Conservation (phyloP, 2,329 filamentous ascomycete species). For the Fusarium aywerte region DNA sequence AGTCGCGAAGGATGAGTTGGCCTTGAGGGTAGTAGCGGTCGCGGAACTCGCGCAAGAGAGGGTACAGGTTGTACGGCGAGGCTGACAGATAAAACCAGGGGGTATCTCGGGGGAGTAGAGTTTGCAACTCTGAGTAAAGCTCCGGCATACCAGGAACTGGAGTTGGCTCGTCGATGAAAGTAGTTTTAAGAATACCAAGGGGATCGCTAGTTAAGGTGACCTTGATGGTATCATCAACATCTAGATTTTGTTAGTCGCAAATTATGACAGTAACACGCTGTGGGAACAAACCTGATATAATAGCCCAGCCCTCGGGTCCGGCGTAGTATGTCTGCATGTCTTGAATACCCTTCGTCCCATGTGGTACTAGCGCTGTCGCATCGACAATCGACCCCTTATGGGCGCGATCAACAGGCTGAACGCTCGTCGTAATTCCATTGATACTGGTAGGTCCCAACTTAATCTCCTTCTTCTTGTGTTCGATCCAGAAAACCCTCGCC, state of each 20-base stretch:
- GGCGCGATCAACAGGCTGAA: constrained; percentile 62
- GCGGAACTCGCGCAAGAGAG: constrained; percentile 82
- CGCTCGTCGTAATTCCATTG: constrained; percentile 77
- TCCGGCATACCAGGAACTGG: constrained; percentile 85
- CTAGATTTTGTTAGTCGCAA: constrained; percentile 55
- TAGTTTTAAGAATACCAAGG: constrained; percentile 82
- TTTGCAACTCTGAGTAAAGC: constrained; percentile 76
- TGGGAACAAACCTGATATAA: constrained; percentile 74
- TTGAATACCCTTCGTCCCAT: constrained; percentile 64
- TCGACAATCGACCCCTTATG: constrained; percentile 59
- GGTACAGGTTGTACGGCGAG: constrained; percentile 93
- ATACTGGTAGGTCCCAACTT: constrained; percentile 75
- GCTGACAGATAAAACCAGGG: constrained; percentile 95
- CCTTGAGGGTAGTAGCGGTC: constrained; percentile 77
- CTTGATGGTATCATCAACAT: constrained; percentile 97
- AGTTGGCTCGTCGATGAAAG: constrained; percentile 80
- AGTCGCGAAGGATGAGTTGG: constrained; percentile 85
- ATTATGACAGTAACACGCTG: neutral
- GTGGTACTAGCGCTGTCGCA: constrained; percentile 61
- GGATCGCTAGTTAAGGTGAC: constrained; percentile 84
- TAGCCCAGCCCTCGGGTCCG: constrained; percentile 80
- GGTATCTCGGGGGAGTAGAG: constrained; percentile 64
- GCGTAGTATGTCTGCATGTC: constrained; percentile 79
- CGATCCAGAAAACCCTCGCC: constrained; percentile 72
- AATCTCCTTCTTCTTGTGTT: constrained; percentile 62